Evolutionary conservation across 148 eudicot genomes (phyloP).

Genomic region (Nepenthes mirabilis): DNA sequence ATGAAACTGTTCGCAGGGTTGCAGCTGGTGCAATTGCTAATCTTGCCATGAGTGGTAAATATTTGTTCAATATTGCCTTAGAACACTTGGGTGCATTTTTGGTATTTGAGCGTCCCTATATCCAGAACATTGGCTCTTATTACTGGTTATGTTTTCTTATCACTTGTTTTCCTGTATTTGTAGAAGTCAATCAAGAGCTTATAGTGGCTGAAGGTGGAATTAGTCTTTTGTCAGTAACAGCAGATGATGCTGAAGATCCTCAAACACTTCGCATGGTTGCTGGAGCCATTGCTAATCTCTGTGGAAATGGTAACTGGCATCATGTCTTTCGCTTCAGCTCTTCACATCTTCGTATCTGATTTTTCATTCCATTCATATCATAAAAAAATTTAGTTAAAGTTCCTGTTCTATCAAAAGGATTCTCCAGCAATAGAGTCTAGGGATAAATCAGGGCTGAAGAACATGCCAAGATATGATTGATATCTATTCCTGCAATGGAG

Average conservation of each 20-base stretch:
- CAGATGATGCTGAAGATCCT: slow-evolving; percentile 98
- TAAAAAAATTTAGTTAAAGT: no score
- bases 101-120: background rate
- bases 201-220: slow-evolving; percentile 96
- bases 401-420: no score
- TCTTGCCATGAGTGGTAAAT: slow-evolving; percentile 95
- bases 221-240: slow-evolving; percentile 77
- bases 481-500: no score
- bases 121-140: background rate
- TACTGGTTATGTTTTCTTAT: background rate
- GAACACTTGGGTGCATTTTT: background rate
- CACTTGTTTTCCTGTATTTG: slow-evolving; percentile 4
- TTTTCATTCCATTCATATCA: no score
- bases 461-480: no score
- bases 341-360: no score
- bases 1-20: slow-evolving; percentile 92
- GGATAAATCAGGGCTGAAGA: no score
- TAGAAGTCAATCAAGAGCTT: slow-evolving; percentile 94
- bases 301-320: slow-evolving; percentile 75
- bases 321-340: no score
- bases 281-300: slow-evolving; percentile 96
- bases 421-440: no score
- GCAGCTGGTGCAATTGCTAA: slow-evolving; percentile 99
- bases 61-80: background rate
- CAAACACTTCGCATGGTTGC: slow-evolving; percentile 99